phyloP scores from a whole-genome alignment of 2,329 filamentous ascomycete species.

The Hypomyces rosellus region DNA sequence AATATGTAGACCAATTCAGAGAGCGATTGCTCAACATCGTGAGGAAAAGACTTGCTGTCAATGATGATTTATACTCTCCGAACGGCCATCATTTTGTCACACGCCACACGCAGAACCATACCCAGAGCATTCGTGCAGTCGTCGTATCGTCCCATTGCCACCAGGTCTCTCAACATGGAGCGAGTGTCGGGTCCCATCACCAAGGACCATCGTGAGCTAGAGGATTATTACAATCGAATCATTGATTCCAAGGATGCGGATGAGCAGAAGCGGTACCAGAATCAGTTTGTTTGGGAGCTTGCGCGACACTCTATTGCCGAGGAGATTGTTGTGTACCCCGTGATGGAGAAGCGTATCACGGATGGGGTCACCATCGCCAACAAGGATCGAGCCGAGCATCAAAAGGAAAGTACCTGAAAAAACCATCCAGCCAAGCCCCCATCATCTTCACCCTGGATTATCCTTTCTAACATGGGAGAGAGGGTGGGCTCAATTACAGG shows the following conservation, averaged over 20 bases:
- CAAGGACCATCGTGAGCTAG: slow-evolving; percentile 23
- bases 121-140: too few species aligned
- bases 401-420: slow-evolving; percentile 25
- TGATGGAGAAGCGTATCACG: slow-evolving; percentile 40
- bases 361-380: slow-evolving; percentile 37
- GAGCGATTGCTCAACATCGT: too few species aligned
- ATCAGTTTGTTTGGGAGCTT: slow-evolving; percentile 42
- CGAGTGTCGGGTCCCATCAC: slow-evolving; percentile 19
- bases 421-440: too few species aligned
- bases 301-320: slow-evolving; percentile 41
- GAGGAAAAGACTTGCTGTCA: too few species aligned
- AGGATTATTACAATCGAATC: slow-evolving; percentile 35
- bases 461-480: too few species aligned
- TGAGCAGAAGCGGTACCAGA: slow-evolving; percentile 34
- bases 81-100: too few species aligned
- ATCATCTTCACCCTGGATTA: too few species aligned
- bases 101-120: too few species aligned
- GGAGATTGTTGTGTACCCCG: slow-evolving; percentile 47
- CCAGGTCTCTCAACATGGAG: background rate
- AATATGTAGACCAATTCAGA: too few species aligned
- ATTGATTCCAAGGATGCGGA: slow-evolving; percentile 27
- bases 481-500: background rate
- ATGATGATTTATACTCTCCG: too few species aligned
- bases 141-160: background rate
- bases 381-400: slow-evolving; percentile 42